These are phyloP conservation scores for Seminavis robusta DNA, from an alignment of 108 stramenopile genomes.

Conservation along the genomic window DNA sequence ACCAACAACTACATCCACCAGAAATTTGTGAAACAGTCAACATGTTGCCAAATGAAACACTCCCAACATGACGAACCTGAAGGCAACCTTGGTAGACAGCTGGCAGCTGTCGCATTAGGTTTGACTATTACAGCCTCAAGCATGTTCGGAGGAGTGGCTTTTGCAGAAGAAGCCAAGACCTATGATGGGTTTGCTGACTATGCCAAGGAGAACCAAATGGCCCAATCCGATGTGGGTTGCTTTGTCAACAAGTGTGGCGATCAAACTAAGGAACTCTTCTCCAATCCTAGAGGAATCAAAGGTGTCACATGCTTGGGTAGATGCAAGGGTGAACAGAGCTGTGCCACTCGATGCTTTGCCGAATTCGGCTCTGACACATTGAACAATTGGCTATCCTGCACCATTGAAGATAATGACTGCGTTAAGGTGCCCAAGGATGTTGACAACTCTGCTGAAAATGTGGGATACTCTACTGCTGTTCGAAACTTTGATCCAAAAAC, in stretches of 20 bases:
- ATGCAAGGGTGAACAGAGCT: constrained; percentile 90
- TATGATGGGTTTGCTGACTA: constrained; percentile 85
- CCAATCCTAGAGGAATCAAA: constrained; percentile 86
- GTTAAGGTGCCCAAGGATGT: constrained; percentile 81
- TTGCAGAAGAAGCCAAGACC: constrained; percentile 29
- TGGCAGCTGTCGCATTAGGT: constrained; percentile 10
- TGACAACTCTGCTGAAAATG: constrained; percentile 72
- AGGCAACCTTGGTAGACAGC: too few relatives aligned
- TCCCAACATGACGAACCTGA: too few relatives aligned
- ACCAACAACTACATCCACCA: too few relatives aligned
- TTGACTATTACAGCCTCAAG: constrained; percentile 5
- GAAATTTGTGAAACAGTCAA: too few relatives aligned
- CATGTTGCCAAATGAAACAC: too few relatives aligned
- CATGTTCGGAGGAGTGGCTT: constrained; percentile 16
- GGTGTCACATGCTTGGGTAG: constrained; percentile 82
- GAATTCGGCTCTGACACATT: constrained; percentile 70
- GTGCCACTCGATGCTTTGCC: constrained; percentile 85
- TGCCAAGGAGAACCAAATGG: constrained; percentile 84
- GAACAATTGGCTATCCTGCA: constrained; percentile 78
- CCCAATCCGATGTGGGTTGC: constrained; percentile 77
- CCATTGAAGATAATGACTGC: constrained; percentile 87
- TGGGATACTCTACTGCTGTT: constrained; percentile 45
- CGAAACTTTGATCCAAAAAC: constrained; percentile 69
- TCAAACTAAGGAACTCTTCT: constrained; percentile 69
- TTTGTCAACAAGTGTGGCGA: constrained; percentile 78